These are phyloP conservation scores for Kodamaea alishanica DNA, from an alignment of 1,139 yeast genomes.

Conservation along the genomic window DNA sequence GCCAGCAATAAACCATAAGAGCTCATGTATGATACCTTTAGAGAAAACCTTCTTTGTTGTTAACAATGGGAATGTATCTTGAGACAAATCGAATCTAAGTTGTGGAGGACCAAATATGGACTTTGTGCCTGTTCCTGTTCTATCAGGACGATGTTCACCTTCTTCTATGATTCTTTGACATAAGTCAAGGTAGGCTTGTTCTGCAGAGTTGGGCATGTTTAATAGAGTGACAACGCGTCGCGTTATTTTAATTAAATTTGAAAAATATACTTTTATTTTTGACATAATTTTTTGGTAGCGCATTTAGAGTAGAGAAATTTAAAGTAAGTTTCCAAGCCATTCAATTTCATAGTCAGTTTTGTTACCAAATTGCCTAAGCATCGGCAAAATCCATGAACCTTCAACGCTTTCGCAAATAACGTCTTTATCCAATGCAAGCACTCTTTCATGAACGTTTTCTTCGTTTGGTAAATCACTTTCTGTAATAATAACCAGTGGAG, in stretches of 20 bases:
- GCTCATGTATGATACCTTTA: conserved; percentile 83
- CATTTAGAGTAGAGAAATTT: not conserved
- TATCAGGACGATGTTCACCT: conserved; percentile 89
- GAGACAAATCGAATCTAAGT: conserved; percentile 69
- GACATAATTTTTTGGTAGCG: too few relatives aligned
- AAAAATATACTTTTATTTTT: not conserved
- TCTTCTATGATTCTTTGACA: conserved; percentile 71
- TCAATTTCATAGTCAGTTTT: too few relatives aligned
- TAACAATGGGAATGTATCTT: conserved; percentile 76
- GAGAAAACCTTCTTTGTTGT: conserved; percentile 93
- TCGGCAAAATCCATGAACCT: too few relatives aligned
- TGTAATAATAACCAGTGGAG: too few relatives aligned
- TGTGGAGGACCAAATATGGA: conserved; percentile 96
- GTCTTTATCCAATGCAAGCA: too few relatives aligned
- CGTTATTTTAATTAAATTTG: not conserved
- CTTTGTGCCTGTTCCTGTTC: conserved; percentile 95
- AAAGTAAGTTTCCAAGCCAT: too few relatives aligned
- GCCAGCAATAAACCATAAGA: conserved; percentile 90
- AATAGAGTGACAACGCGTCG: not conserved
- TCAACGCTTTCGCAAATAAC: too few relatives aligned
- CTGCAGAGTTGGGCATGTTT: conserved; percentile 51
- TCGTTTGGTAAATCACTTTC: too few relatives aligned
- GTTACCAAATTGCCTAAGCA: too few relatives aligned
- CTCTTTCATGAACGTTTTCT: too few relatives aligned
- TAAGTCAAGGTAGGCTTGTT: conserved; percentile 80